Conservation (phyloP, 768 basidiomycete species). For the Naematelia aurantialba region DNA sequence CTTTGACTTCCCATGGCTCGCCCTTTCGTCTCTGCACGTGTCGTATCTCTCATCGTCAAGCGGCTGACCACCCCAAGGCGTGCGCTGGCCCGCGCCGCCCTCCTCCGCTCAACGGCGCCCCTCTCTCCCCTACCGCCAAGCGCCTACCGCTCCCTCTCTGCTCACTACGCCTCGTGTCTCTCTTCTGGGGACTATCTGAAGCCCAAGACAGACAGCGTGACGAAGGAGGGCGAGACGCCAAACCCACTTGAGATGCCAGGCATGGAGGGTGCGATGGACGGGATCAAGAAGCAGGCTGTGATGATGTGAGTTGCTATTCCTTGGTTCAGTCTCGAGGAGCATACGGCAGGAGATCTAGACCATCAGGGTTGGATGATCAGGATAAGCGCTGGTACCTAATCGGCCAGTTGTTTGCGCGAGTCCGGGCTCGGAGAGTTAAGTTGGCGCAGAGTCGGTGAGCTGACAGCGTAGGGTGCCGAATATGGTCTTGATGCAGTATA, state of each 20-base stretch:
- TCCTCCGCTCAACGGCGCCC: slow-evolving; percentile 74
- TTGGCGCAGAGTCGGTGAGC: not conserved
- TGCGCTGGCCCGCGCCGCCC: slow-evolving; percentile 68
- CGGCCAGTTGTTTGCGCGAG: no score
- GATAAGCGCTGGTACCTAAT: not conserved
- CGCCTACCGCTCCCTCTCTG: slow-evolving; percentile 46
- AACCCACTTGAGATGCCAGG: slow-evolving; percentile 87
- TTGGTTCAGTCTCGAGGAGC: not conserved
- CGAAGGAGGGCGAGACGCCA: slow-evolving; percentile 53
- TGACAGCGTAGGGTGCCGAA: slow-evolving; percentile 53
- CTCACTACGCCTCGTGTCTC: slow-evolving; percentile 21
- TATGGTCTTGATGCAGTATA: slow-evolving; percentile 99
- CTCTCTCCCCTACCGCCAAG: slow-evolving; percentile 66
- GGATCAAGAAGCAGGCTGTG: slow-evolving; percentile 98
- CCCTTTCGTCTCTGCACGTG: not conserved
- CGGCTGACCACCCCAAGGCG: slow-evolving; percentile 34
- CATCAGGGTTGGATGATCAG: no score
- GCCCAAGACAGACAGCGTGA: slow-evolving; percentile 61
- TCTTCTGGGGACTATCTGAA: slow-evolving; percentile 73
- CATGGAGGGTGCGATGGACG: slow-evolving; percentile 98
- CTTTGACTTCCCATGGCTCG: not conserved
- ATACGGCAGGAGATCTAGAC: no score
- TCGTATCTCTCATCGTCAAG: not conserved
- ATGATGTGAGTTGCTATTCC: slow-evolving; percentile 77
- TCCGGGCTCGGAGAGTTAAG: not conserved